Conservation (phyloP, 2,329 filamentous ascomycete species). For the Hawksworthiomyces lignivorus region DNA sequence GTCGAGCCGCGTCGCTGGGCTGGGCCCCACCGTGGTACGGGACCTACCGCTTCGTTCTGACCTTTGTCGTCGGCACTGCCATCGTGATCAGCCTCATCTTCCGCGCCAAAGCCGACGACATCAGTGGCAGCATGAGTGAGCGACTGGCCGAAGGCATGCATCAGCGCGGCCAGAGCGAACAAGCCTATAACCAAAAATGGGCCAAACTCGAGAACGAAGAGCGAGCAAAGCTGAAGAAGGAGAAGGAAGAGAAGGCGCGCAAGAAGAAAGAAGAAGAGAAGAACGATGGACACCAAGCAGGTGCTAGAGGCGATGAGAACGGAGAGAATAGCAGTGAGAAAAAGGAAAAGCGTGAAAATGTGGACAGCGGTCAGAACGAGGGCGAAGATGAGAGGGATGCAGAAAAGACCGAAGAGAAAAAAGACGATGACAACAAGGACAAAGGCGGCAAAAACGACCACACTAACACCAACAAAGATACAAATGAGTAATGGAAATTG, state of each 20-base stretch:
- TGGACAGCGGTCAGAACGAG: slow-evolving; percentile 15
- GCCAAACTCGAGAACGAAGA: slow-evolving; percentile 23
- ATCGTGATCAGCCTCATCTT: slow-evolving; percentile 78
- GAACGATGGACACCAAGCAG: slow-evolving; percentile 7
- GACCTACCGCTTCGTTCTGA: slow-evolving; percentile 86
- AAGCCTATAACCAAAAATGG: slow-evolving; percentile 35
- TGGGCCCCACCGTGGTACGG: slow-evolving; percentile 83
- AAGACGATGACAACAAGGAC: neutral
- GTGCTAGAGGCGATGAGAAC: slow-evolving; percentile 10
- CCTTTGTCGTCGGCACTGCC: slow-evolving; percentile 76
- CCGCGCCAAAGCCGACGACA: slow-evolving; percentile 61
- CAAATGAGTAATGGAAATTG: too few relatives aligned
- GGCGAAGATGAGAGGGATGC: slow-evolving; percentile 15
- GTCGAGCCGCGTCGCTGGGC: slow-evolving; percentile 61
- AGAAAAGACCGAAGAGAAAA: slow-evolving; percentile 11
- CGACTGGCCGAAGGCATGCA: slow-evolving; percentile 32
- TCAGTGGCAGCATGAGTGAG: slow-evolving; percentile 23
- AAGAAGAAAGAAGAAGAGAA: slow-evolving; percentile 19
- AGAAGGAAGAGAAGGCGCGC: slow-evolving; percentile 24
- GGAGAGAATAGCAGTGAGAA: too few relatives aligned
- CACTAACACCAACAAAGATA: too few relatives aligned
- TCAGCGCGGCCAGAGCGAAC: slow-evolving; percentile 18
- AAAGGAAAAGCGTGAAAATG: slow-evolving; percentile 11
- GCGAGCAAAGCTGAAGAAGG: slow-evolving; percentile 20
- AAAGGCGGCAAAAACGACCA: slow-evolving; percentile 16